These are phyloP conservation scores for Pseudogymnoascus sp. DNA, from an alignment of 2,329 filamentous ascomycete species.

Conservation along the genomic window DNA sequence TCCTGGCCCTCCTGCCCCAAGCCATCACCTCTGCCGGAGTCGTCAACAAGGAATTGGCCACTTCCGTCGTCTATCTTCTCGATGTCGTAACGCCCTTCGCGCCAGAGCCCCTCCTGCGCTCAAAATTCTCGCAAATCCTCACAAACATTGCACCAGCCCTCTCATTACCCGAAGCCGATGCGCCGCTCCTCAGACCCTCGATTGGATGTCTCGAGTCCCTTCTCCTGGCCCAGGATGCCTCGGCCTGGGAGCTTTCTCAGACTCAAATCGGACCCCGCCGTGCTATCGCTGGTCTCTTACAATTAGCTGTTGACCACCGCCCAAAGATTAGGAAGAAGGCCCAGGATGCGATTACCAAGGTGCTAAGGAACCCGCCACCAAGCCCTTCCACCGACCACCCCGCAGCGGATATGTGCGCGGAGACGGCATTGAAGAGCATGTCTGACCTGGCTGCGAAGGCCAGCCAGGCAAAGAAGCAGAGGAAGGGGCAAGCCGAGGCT, in stretches of 20 bases:
- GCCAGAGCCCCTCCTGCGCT: conserved; percentile 77
- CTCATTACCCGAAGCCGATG: conserved; percentile 72
- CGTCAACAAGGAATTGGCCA: conserved; percentile 73
- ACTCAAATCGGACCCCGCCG: conserved; percentile 78
- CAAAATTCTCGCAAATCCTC: conserved; percentile 93
- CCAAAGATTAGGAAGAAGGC: conserved; percentile 93
- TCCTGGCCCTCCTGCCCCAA: conserved; percentile 79
- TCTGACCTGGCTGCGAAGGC: conserved; percentile 63
- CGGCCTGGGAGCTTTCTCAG: conserved; percentile 80
- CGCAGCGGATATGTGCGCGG: conserved; percentile 91
- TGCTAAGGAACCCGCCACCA: conserved; percentile 78
- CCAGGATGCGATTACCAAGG: conserved; percentile 76
- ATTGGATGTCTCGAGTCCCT: conserved; percentile 93
- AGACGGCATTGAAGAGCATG: conserved; percentile 76
- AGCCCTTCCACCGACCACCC: conserved; percentile 92
- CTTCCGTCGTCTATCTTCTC: conserved; percentile 89
- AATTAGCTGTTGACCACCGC: conserved; percentile 74
- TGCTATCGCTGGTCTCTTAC: conserved; percentile 78
- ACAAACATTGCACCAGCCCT: conserved; percentile 78
- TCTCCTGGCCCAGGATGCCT: conserved; percentile 76
- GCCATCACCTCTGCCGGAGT: conserved; percentile 58
- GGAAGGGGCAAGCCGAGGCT: conserved; percentile 48
- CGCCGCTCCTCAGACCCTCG: conserved; percentile 75
- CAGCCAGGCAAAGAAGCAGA: conserved; percentile 59
- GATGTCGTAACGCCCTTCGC: conserved; percentile 83